Evolutionary conservation across 2,329 filamentous ascomycete species (phyloP).

Genomic region (Pestalotiopsis fici): DNA sequence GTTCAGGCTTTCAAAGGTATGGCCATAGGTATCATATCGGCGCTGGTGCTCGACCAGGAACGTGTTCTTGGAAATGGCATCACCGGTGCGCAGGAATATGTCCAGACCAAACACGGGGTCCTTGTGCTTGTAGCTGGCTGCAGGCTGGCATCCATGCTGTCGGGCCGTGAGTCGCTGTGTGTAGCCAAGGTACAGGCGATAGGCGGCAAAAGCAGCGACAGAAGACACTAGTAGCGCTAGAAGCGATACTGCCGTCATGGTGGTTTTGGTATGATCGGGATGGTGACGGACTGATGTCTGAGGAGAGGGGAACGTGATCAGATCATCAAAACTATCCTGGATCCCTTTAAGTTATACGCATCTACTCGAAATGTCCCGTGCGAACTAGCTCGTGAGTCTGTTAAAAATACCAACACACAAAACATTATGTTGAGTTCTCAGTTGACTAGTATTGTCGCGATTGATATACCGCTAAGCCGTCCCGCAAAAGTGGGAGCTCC

Average conservation of each 20-base stretch:
- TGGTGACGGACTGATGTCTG: not conserved
- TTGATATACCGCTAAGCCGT: no score
- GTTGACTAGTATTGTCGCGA: no score
- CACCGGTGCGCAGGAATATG: slow-evolving; percentile 20
- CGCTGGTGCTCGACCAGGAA: slow-evolving; percentile 22
- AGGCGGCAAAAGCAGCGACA: slow-evolving; percentile 18
- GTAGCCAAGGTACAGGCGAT: slow-evolving; percentile 19
- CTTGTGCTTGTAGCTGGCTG: slow-evolving; percentile 20
- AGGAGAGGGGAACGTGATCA: not conserved
- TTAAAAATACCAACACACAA: no score
- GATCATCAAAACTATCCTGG: not conserved
- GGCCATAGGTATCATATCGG: slow-evolving; percentile 22
- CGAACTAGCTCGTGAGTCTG: no score
- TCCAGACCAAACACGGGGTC: slow-evolving; percentile 21
- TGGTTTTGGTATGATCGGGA: slow-evolving; percentile 9
- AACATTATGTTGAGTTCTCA: no score
- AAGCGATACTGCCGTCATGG: slow-evolving; percentile 17
- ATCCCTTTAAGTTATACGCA: no score
- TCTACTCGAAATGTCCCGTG: no score
- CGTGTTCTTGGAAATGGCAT: slow-evolving; percentile 21
- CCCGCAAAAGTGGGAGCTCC: no score
- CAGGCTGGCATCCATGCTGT: slow-evolving; percentile 20
- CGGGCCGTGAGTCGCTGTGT: slow-evolving; percentile 17
- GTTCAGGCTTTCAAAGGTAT: slow-evolving; percentile 20
- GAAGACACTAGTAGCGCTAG: slow-evolving; percentile 17